Conservation (phyloP, 1,139 yeast species). For the Candida pseudoviswanathii region DNA sequence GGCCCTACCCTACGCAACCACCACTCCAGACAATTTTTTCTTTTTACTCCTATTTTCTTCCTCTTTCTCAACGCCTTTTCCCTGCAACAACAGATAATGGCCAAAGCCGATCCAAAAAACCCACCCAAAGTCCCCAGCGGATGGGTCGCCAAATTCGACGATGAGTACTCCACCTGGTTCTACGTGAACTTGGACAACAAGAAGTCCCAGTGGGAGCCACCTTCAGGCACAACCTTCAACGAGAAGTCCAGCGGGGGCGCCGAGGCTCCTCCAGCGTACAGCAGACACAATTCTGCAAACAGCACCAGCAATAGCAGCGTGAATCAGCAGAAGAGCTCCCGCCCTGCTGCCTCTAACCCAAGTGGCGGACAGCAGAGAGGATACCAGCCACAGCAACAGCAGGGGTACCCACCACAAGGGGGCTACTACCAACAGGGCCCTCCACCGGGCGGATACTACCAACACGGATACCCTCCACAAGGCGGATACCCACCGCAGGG, state of each 20-base stretch:
- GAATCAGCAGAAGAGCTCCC: constrained; percentile 5
- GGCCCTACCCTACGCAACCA: too few species aligned
- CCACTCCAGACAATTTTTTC: too few species aligned
- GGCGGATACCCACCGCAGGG: constrained; percentile 19
- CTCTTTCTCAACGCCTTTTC: background rate
- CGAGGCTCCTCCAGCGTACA: constrained; percentile 40
- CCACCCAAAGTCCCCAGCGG: constrained; percentile 71
- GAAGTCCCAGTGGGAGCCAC: constrained; percentile 90
- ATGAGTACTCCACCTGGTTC: constrained; percentile 73
- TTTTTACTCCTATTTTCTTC: too few species aligned
- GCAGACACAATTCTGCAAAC: constrained; percentile 22
- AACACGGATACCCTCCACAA: constrained; percentile 14
- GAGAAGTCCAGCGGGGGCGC: constrained; percentile 4
- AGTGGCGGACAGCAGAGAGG: constrained; percentile 16
- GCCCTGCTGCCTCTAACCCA: constrained; percentile 13
- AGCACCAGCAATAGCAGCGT: constrained; percentile 11
- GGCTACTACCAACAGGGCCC: constrained; percentile 24
- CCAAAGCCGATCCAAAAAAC: constrained; percentile 26
- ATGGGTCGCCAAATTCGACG: constrained; percentile 88
- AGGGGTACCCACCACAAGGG: constrained; percentile 17
- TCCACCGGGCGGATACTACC: constrained; percentile 17
- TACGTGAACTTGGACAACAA: constrained; percentile 75
- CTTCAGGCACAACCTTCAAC: constrained; percentile 56
- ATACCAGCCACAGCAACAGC: constrained; percentile 10
- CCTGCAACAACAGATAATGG: constrained; percentile 8